Evolutionary conservation across 2,329 filamentous ascomycete species (phyloP), one percentile per base, ranked within the genome.

Genomic region (Colletotrichum lini): DNA sequence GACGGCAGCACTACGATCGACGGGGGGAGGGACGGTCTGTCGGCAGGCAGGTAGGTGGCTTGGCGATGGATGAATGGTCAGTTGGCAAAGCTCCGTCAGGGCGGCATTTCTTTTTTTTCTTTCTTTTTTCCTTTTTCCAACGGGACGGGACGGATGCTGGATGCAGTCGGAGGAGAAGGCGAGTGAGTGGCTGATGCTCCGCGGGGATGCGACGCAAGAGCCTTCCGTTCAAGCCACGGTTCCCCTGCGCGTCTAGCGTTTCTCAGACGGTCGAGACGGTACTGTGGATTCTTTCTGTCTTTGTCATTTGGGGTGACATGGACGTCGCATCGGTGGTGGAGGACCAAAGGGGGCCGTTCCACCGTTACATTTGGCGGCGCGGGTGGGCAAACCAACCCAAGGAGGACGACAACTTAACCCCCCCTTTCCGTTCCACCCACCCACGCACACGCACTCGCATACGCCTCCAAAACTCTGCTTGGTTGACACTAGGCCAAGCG

Each of bases 301-400:
- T 23, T 45, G 30, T 23, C n/a, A 23, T 21, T n/a, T 62, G 40
- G 26, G 53, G 53, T 44, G 38, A 38, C 65, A 71, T 54, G 16
- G 45, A 40, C 44, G 23, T 54, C 16, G 18, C n/a, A 63, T 26
- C n/a, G 40, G 49, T 3, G 38, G 52, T 44, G 44, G 26, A 30
- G 18, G 65, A n/a, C 26, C n/a, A n/a, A 71, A 15, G 40, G 68
- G 69, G 65, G 18, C 64, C 65, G 69, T 72, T 72, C 59, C 65
- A 72, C 58, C 69, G 69, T 72, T 72, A 44, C 69, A 69, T 69
- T 59, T 60, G 65, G 53, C 69, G 54, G 30, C 65, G 65, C 65
- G 65, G 59, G 65, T 40, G 26, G 40, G 65, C 21, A 9, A 44
- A 4, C 16, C n/a, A 49, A 44, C 15, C 16, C n/a, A 49, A 16